Conservation (phyloP, 1,284 basidiomycete genomes). For the Tremellales sp. region DNA sequence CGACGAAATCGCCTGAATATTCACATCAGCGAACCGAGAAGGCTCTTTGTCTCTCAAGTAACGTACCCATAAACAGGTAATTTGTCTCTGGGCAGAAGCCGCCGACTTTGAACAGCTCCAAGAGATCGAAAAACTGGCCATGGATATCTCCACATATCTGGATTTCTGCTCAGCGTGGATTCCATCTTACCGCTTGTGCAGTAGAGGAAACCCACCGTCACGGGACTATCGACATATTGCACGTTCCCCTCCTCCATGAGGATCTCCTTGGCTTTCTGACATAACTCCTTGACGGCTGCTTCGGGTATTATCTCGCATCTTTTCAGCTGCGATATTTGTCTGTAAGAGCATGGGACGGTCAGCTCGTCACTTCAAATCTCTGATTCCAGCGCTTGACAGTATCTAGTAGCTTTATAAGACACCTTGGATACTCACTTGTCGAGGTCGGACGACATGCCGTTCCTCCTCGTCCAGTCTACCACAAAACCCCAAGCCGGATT, state of each 20-base stretch:
- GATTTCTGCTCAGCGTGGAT: conserved; percentile 2
- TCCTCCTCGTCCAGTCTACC: too few species aligned
- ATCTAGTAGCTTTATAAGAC: background rate
- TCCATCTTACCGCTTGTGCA: conserved; percentile 3
- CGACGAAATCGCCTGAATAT: conserved; percentile 77
- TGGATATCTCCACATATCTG: conserved; percentile 99
- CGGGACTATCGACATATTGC: conserved; percentile 91
- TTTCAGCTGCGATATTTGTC: conserved; percentile 80
- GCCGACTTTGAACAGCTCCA: conserved; percentile 94
- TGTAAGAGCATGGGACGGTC: conserved; percentile 10
- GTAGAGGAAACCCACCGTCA: conserved; percentile 60
- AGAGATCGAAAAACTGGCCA: conserved; percentile 95
- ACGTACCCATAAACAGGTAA: conserved; percentile 96
- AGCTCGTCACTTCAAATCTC: background rate
- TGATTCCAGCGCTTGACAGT: background rate
- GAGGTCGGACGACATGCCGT: conserved; percentile 36
- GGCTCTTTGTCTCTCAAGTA: too few species aligned
- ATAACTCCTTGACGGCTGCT: conserved; percentile 85
- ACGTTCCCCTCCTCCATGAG: conserved; percentile 97
- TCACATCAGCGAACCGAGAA: too few species aligned
- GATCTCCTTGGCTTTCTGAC: conserved; percentile 92
- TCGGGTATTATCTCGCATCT: conserved; percentile 91
- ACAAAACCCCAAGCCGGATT: too few species aligned
- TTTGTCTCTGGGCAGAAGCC: conserved; percentile 93
- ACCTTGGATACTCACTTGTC: conserved; percentile 30